Conservation (phyloP, 2,329 filamentous ascomycete genomes). For the Nemania abortiva region DNA sequence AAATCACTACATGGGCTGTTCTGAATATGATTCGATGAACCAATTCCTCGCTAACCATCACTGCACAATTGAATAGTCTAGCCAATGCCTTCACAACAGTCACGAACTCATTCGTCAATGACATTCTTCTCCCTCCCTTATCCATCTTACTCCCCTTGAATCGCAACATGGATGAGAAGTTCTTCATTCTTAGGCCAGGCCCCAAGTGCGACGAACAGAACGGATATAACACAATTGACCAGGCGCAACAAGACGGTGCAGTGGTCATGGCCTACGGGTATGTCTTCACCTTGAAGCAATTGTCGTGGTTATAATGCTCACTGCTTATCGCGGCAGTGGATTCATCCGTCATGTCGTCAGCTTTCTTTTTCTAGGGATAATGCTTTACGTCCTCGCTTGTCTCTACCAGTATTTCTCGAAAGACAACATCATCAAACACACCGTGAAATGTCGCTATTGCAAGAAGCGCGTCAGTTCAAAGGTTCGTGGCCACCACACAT, state of each 20-base stretch:
- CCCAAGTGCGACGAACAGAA: conserved; percentile 62
- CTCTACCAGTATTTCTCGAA: conserved; percentile 71
- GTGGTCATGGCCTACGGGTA: conserved; percentile 79
- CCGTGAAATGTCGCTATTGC: conserved; percentile 76
- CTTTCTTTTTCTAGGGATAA: conserved; percentile 74
- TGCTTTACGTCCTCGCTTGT: conserved; percentile 73
- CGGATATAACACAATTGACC: conserved; percentile 77
- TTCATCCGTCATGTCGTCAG: conserved; percentile 75
- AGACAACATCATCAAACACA: conserved; percentile 78
- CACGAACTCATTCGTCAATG: conserved; percentile 78
- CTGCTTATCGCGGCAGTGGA: conserved; percentile 54
- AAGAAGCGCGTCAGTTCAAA: conserved; percentile 52
- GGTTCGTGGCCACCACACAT: conserved; percentile 38
- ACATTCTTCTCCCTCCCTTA: conserved; percentile 76
- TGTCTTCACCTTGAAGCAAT: conserved; percentile 39
- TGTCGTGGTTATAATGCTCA: background rate
- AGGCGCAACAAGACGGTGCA: conserved; percentile 77
- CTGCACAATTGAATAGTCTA: conserved; percentile 60
- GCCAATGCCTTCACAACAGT: conserved; percentile 78
- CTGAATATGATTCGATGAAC: background rate
- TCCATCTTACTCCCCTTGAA: conserved; percentile 76
- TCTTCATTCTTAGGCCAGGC: conserved; percentile 72
- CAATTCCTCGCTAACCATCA: conserved; percentile 9
- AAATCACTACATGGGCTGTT: background rate
- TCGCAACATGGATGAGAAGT: conserved; percentile 80